Conservation (phyloP, 495 filamentous ascomycete species). For the Bombardia bombarda region DNA sequence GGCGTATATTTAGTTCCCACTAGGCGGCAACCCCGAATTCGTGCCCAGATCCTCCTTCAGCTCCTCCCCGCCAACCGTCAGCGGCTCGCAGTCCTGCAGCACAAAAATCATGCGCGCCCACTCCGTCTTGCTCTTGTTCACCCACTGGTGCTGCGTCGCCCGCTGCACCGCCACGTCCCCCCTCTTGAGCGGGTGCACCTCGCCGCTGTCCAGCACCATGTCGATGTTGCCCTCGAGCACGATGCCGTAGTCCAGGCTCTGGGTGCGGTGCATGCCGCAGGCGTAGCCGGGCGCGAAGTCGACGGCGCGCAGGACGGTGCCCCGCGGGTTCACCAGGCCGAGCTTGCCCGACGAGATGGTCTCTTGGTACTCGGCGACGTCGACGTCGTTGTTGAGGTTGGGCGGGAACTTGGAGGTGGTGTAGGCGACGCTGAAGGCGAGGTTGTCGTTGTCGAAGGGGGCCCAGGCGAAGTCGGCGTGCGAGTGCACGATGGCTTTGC, state of each 20-base stretch:
- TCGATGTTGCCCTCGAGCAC: slow-evolving; percentile 68
- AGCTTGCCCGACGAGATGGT: slow-evolving; percentile 26
- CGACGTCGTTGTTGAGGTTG: slow-evolving; percentile 42
- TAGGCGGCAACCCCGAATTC: slow-evolving; percentile 26
- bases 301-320: slow-evolving; percentile 51
- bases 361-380: slow-evolving; percentile 35
- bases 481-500: slow-evolving; percentile 29
- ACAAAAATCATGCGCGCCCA: slow-evolving; percentile 56
- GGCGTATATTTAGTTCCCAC: slow-evolving; percentile 31
- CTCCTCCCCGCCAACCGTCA: slow-evolving; percentile 33
- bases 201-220: slow-evolving; percentile 54
- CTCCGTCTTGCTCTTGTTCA: slow-evolving; percentile 44
- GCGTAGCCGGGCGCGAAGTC: slow-evolving; percentile 50
- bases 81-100: slow-evolving; percentile 39
- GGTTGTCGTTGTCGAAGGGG: slow-evolving; percentile 21
- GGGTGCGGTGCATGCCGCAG: slow-evolving; percentile 62
- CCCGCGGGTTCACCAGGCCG: slow-evolving; percentile 39
- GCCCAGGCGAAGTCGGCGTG: slow-evolving; percentile 23
- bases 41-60: slow-evolving; percentile 39
- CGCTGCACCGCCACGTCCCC: slow-evolving; percentile 61
- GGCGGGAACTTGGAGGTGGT: slow-evolving; percentile 50
- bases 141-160: slow-evolving; percentile 62
- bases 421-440: slow-evolving; percentile 29
- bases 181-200: slow-evolving; percentile 42
- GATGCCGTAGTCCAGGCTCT: slow-evolving; percentile 67